Evolutionary conservation across 345 rosid species (phyloP).

Genomic region (Schrenkiella parvula): DNA sequence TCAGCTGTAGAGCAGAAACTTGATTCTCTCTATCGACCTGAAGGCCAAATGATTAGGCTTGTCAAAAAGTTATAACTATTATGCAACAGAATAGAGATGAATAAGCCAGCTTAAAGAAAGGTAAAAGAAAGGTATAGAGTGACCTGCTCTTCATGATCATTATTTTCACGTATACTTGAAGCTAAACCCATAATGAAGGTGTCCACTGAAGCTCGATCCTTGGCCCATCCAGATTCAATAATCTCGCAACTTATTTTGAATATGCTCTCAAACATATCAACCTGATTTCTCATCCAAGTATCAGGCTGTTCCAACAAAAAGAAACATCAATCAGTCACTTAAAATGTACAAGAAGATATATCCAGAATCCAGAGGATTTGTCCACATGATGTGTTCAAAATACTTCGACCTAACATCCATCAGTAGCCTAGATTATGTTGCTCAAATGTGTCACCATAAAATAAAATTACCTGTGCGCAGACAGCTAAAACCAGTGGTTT

Average conservation of each 20-base stretch:
- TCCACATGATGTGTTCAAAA: neutral
- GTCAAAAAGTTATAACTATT: too few relatives aligned
- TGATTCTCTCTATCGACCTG: conserved; percentile 76
- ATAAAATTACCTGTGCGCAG: conserved; percentile 60
- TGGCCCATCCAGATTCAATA: conserved; percentile 72
- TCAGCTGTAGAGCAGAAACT: conserved; percentile 65
- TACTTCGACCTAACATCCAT: neutral
- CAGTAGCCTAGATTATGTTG: neutral
- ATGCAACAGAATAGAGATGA: neutral
- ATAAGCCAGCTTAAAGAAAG: neutral
- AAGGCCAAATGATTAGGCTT: conserved; percentile 13
- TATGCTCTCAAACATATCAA: conserved; percentile 65
- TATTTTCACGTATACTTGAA: conserved; percentile 58
- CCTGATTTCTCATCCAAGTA: conserved; percentile 56
- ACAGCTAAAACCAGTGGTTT: conserved; percentile 65
- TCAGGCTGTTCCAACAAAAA: conserved; percentile 52
- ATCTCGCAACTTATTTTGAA: conserved; percentile 59
- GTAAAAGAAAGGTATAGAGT: neutral
- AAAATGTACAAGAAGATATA: neutral
- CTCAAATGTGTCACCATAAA: neutral
- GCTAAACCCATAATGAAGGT: conserved; percentile 78
- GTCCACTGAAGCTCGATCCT: conserved; percentile 74
- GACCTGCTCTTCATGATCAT: conserved; percentile 76
- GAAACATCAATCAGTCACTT: neutral
- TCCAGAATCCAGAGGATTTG: neutral